These are phyloP conservation scores for Aspergillus uvarum DNA, from an alignment of 2,329 filamentous ascomycete species.

Conservation along the genomic window DNA sequence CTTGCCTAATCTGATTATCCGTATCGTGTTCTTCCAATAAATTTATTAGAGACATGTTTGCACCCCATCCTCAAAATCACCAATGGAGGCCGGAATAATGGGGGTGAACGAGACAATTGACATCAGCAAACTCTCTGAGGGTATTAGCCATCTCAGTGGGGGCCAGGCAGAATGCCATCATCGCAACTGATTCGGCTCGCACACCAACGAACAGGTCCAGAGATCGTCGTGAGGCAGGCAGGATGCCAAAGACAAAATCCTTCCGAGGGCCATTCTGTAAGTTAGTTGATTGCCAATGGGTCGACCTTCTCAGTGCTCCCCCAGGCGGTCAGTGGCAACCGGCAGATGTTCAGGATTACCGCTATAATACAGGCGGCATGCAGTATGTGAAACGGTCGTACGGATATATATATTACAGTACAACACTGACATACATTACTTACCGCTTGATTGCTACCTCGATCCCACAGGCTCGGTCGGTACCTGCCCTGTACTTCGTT, in stretches of 20 bases:
- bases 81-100: no score
- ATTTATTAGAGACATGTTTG: no score
- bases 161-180: background rate
- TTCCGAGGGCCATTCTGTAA: background rate
- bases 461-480: background rate
- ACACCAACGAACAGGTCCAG: background rate
- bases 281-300: background rate
- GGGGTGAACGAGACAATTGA: background rate
- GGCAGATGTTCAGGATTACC: background rate
- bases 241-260: background rate
- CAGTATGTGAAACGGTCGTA: background rate
- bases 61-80: no score
- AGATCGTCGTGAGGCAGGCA: slow-evolving; percentile 1
- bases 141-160: no score
- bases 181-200: background rate
- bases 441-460: background rate
- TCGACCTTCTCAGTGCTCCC: background rate
- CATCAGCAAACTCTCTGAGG: background rate
- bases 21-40: no score
- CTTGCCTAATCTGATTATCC: no score
- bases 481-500: background rate
- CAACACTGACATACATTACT: background rate
- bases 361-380: background rate
- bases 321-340: no score
- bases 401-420: background rate